These are phyloP conservation scores for Candida yuanshanica DNA, from an alignment of 805 yeast genomes.

Conservation along the genomic window DNA sequence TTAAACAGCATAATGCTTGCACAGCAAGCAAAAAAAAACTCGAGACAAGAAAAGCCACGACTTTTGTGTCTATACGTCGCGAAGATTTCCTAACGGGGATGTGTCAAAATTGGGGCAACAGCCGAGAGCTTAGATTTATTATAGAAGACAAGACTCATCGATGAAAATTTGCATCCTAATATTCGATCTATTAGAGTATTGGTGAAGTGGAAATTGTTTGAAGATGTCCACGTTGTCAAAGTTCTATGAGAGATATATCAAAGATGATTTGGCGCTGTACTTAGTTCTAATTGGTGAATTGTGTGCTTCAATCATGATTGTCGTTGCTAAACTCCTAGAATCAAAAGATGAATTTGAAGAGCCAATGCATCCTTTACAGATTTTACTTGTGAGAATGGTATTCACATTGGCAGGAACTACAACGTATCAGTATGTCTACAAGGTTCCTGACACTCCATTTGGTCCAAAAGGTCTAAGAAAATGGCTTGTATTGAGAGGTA, in stretches of 20 bases:
- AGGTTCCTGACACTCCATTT: conserved; percentile 54
- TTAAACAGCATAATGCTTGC: too few relatives aligned
- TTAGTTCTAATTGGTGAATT: conserved; percentile 48
- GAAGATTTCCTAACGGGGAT: too few relatives aligned
- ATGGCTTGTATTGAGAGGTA: conserved; percentile 53
- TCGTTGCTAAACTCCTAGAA: conserved; percentile 63
- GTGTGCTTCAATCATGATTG: conserved; percentile 66
- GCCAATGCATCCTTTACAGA: conserved; percentile 68
- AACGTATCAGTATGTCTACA: conserved; percentile 44
- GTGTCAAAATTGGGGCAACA: too few relatives aligned
- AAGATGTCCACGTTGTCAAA: neutral
- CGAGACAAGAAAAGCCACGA: too few relatives aligned
- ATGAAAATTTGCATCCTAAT: too few relatives aligned
- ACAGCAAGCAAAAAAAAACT: too few relatives aligned
- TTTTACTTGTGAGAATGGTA: conserved; percentile 64
- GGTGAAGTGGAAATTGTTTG: too few relatives aligned
- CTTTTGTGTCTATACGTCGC: too few relatives aligned
- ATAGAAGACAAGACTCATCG: too few relatives aligned
- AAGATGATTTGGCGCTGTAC: conserved; percentile 1
- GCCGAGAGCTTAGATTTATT: too few relatives aligned
- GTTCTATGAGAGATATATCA: neutral
- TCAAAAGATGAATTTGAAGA: conserved; percentile 46
- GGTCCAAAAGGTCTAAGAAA: conserved; percentile 55
- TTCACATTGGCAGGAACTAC: conserved; percentile 57
- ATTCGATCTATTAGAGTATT: too few relatives aligned